Base-by-base conservation (phyloP, 352 stramenopile genomes). In the Pythium guiyangense region DNA sequence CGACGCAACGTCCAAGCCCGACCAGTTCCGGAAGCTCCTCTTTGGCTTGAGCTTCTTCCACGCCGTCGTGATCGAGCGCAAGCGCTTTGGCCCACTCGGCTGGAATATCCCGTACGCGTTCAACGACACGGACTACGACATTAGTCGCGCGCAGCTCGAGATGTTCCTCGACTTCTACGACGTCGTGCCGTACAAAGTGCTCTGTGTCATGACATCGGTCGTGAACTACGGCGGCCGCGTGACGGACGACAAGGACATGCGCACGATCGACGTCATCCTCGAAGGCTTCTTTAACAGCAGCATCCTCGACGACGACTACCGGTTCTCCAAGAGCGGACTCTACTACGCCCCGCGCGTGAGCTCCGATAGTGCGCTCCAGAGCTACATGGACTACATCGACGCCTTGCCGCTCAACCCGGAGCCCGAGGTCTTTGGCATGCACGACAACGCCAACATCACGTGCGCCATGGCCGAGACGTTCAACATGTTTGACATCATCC, bases 391-490 rank as follows among this genome's bases (percentile, higher is more conserved):
- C 12, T 96, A 96, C 69, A 97, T 97, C 48, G 84, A 97, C 44
- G 61, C 46, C 2, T 61, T 96, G 52, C 90, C 69, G 49, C 75
- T 96, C 18, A 96, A 95, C 52, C 83, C 87, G 0, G 90, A 97
- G 57, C 92, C 92, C 0, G 91, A 97, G 62, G 84, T 97, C 9
- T 98, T 98, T 70, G 92, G 92, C 29, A 97, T 97, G 91, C 92
- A 98, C 65, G 84, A 96, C 49, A 98, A 98, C 66, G 92, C 92
- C 40, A 96, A 94, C 64, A 97, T 98, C 66, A 97, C 92, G 14
- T 97, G 87, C 64, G 88, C 88, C 8, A 85, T 96, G 57, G 90
- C 86, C 6, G 90, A 98, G 62, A 92, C 85, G 1, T 96, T 90
- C 68, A 84, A 88, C 49, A 85, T 86, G 44, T 90, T 97, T 71